Evolutionary conservation across 345 rosid species (phyloP).

Genomic region (Acer campestre): DNA sequence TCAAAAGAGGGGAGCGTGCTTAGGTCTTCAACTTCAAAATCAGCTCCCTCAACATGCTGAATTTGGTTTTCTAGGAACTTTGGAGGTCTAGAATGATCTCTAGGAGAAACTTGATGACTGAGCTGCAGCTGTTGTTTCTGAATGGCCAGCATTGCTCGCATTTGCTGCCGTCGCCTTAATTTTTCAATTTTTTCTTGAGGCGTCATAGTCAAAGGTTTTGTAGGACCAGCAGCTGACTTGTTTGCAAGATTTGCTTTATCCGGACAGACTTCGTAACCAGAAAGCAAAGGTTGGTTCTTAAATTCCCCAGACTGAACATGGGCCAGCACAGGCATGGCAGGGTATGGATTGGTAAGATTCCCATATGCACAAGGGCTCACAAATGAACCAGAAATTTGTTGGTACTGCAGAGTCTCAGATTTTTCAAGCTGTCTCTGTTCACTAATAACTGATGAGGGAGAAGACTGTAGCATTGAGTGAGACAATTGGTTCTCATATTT

Average conservation of each 20-base stretch:
- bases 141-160: slow-evolving; percentile 97
- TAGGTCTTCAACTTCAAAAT: slow-evolving; percentile 43
- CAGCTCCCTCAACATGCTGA: slow-evolving; percentile 49
- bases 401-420: slow-evolving; percentile 51
- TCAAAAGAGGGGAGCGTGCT: slow-evolving; percentile 53
- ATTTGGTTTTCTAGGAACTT: slow-evolving; percentile 49
- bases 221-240: slow-evolving; percentile 42
- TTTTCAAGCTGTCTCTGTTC: slow-evolving; percentile 55
- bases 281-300: slow-evolving; percentile 47
- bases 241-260: slow-evolving; percentile 39
- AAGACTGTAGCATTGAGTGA: slow-evolving; percentile 30
- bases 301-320: slow-evolving; percentile 50
- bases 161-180: slow-evolving; percentile 87
- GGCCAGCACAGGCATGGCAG: slow-evolving; percentile 52
- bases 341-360: slow-evolving; percentile 53
- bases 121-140: slow-evolving; percentile 84
- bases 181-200: slow-evolving; percentile 96
- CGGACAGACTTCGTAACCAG: slow-evolving; percentile 53
- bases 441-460: slow-evolving; percentile 42
- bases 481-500: slow-evolving; percentile 48
- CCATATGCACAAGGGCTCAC: slow-evolving; percentile 50
- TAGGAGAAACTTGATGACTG: slow-evolving; percentile 43
- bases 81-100: slow-evolving; percentile 44
- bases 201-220: slow-evolving; percentile 70
- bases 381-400: slow-evolving; percentile 48